These are phyloP conservation scores for Lyophyllum shimeji DNA, from an alignment of 768 basidiomycete species.

Conservation along the genomic window DNA sequence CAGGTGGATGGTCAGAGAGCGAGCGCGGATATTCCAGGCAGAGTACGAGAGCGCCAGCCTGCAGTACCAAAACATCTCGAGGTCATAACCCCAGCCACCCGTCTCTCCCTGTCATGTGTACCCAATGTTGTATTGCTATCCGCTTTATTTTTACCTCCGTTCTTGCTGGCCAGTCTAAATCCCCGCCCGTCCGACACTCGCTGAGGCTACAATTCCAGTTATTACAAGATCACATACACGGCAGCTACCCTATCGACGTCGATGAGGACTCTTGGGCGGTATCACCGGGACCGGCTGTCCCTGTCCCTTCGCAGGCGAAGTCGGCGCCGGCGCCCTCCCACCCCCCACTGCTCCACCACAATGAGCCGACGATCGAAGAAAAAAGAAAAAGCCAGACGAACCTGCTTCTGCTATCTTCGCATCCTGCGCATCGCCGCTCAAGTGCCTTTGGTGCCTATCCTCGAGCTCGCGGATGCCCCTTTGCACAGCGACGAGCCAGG, in stretches of 20 bases:
- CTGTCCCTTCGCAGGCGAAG: background rate
- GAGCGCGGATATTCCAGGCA: slow-evolving; percentile 67
- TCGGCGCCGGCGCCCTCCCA: background rate
- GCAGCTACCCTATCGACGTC: background rate
- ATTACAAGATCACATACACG: background rate
- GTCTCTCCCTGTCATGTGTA: background rate
- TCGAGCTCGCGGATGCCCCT: background rate
- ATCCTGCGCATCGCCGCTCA: background rate
- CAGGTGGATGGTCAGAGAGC: slow-evolving; percentile 81
- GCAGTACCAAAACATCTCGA: slow-evolving; percentile 80
- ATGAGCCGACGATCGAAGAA: too few relatives aligned
- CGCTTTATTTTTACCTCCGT: background rate
- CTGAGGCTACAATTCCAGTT: background rate
- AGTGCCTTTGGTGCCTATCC: background rate
- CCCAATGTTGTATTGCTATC: background rate
- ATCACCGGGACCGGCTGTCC: background rate
- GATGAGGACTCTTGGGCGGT: background rate
- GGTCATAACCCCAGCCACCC: slow-evolving; percentile 50
- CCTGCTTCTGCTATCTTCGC: background rate
- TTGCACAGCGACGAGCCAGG: background rate
- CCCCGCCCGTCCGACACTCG: too few relatives aligned
- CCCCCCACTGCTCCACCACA: background rate
- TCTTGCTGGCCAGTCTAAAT: background rate
- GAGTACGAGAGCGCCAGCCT: slow-evolving; percentile 79
- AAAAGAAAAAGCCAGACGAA: background rate